Conservation (phyloP, 75 land plant genomes). For the Cunninghamia lanceolata region DNA sequence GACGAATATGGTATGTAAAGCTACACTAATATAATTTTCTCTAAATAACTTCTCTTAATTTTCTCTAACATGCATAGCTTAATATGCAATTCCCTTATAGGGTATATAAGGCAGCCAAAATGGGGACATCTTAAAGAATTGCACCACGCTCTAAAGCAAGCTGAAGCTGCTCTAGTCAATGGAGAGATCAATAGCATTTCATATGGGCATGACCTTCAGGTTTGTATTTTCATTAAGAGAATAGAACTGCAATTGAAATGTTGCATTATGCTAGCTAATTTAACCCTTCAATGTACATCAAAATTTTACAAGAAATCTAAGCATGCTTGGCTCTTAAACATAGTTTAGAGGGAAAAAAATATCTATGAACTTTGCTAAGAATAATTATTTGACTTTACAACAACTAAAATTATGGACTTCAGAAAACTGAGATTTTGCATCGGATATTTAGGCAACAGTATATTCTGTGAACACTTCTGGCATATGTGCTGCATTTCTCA, state of each 20-base stretch:
- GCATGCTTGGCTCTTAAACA: background rate
- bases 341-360: background rate
- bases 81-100: slow-evolving; percentile 26
- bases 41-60: background rate
- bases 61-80: background rate
- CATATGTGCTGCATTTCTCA: slow-evolving; percentile 39
- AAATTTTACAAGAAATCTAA: background rate
- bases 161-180: slow-evolving; percentile 27
- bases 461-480: slow-evolving; percentile 9
- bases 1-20: slow-evolving; percentile 52
- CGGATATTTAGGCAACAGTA: slow-evolving; percentile 25
- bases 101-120: slow-evolving; percentile 79
- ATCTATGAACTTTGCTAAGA: background rate
- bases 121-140: slow-evolving; percentile 87
- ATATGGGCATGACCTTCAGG: slow-evolving; percentile 26
- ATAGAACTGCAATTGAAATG: background rate
- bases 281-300: background rate
- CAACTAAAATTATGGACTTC: background rate
- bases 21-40: background rate
- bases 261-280: background rate
- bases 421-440: background rate
- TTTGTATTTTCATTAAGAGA: background rate
- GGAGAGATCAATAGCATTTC: slow-evolving; percentile 7
- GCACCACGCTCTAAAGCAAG: slow-evolving; percentile 32
- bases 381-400: background rate